A percentile compares a stretch with the other conserved stretches of the same genome.
Evolutionary conservation across 495 filamentous ascomycete genomes (phyloP).

Genomic region (Clohesyomyces aquaticus): DNA sequence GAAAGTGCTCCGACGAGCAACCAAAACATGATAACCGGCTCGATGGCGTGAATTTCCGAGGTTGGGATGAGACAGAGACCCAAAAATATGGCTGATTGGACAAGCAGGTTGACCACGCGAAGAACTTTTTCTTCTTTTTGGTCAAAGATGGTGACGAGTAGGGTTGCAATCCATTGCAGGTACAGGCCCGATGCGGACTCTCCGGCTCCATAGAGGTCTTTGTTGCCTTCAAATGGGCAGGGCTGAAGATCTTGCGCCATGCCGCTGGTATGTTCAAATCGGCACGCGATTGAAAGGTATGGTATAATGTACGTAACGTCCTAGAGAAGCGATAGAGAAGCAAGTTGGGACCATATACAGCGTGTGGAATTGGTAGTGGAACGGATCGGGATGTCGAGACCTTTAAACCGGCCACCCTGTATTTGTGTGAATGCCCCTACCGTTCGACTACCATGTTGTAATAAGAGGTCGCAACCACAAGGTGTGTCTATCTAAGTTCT

Average conservation of each 20-base stretch:
- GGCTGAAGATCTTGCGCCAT: background rate
- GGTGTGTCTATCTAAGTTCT: too few relatives aligned
- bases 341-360: too few relatives aligned
- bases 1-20: constrained; percentile 3
- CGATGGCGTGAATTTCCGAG: background rate
- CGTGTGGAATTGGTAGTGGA: too few relatives aligned
- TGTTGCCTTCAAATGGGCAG: constrained; percentile 6
- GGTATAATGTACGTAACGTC: too few relatives aligned
- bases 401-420: too few relatives aligned
- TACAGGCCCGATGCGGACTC: constrained; percentile 15
- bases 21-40: constrained; percentile 4
- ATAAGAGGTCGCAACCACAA: too few relatives aligned
- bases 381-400: too few relatives aligned
- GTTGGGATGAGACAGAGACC: background rate
- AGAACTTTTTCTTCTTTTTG: constrained; percentile 5
- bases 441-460: too few relatives aligned
- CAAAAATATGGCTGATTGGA: constrained; percentile 7
- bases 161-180: constrained; percentile 8
- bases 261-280: background rate
- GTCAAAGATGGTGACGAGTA: background rate
- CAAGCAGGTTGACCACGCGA: constrained; percentile 5
- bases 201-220: constrained; percentile 15
- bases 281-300: too few relatives aligned
- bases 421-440: too few relatives aligned
- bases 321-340: too few relatives aligned